Base-by-base conservation (phyloP, 2,329 filamentous ascomycete genomes). In the Sporothrix phasma region DNA sequence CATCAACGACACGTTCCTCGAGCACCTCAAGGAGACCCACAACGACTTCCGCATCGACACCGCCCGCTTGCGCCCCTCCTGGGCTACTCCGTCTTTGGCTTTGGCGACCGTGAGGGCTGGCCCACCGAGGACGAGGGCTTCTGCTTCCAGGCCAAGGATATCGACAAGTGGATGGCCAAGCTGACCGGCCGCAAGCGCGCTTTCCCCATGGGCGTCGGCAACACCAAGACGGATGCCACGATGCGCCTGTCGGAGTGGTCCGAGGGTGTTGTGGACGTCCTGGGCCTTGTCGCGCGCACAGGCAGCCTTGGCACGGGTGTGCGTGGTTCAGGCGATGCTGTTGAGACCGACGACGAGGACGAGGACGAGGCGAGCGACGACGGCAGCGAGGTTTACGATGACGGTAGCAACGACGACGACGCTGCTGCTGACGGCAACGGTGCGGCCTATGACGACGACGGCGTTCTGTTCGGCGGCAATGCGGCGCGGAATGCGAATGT, bases 101-200 rank as follows among this genome's bases (percentile, higher is more conserved):
- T 97, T 71, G 93, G 93, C 19, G 93, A 97, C 73, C 86, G 84
- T 67, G 90, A 96, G 73, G 91, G 89, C 65, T 99, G 94, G 93
- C 90, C 92, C 0, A 90, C 88, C 0, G 92, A 96, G 75, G 84
- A 88, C 65, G 89, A 94, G 69, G 93, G 93, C 0, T 99, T 92
- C 76, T 97, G 93, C 73, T 92, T 90, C 67, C 93, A 97, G 73
- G 93, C 93, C 1, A 89, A 88, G 71, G 88, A 96, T 69, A 80
- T 95, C 3, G 93, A 99, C 73, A 92, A 86, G 73, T 97, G 94
- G 93, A 90, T 99, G 89, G 92, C 93, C n/a, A 95, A 92, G 73
- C 77, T 99, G 71, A 96, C 92, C 0, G 88, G 84, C 1, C 84
- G 88, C 67, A 96, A 93, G 76, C 82, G 92, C 72, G 92, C 91